Percentiles rank a stretch among this genome's conserved stretches.
These are phyloP conservation scores for Cercospora sp. DNA, from an alignment of 2,329 filamentous ascomycete genomes.

Conservation along the genomic window DNA sequence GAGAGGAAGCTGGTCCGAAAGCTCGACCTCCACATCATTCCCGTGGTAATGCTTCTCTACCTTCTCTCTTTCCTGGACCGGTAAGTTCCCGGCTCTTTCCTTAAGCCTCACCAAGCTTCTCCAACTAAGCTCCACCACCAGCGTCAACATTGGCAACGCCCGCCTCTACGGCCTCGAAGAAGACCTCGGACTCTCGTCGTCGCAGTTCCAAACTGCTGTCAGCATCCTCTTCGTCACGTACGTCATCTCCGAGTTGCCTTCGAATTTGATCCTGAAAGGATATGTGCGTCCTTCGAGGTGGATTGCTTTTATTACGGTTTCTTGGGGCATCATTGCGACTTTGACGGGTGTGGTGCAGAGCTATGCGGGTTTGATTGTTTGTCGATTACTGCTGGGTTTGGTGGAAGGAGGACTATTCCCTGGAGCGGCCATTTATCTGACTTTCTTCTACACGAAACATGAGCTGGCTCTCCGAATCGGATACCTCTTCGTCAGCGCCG, in stretches of 20 bases:
- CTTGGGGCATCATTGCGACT: constrained; percentile 65
- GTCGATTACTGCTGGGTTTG: constrained; percentile 66
- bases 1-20: constrained; percentile 63
- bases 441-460: constrained; percentile 72
- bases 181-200: constrained; percentile 60
- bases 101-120: not conserved
- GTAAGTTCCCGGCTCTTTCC: constrained; percentile 42
- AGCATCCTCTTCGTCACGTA: constrained; percentile 50
- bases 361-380: constrained; percentile 66
- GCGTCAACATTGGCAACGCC: constrained; percentile 56
- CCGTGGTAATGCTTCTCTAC: constrained; percentile 68
- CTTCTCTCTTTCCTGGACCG: constrained; percentile 74
- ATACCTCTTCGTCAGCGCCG: constrained; percentile 70
- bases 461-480: constrained; percentile 72
- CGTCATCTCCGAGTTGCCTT: constrained; percentile 48
- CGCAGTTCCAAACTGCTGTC: constrained; percentile 64
- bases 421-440: constrained; percentile 67
- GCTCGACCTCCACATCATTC: constrained; percentile 64
- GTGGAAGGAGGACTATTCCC: constrained; percentile 72
- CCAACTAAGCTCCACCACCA: not conserved
- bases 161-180: constrained; percentile 63
- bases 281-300: constrained; percentile 44
- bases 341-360: constrained; percentile 67
- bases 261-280: constrained; percentile 50
- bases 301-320: constrained; percentile 59